Base-by-base conservation (phyloP, 2,329 filamentous ascomycete genomes). In the Botrytis elliptica region DNA sequence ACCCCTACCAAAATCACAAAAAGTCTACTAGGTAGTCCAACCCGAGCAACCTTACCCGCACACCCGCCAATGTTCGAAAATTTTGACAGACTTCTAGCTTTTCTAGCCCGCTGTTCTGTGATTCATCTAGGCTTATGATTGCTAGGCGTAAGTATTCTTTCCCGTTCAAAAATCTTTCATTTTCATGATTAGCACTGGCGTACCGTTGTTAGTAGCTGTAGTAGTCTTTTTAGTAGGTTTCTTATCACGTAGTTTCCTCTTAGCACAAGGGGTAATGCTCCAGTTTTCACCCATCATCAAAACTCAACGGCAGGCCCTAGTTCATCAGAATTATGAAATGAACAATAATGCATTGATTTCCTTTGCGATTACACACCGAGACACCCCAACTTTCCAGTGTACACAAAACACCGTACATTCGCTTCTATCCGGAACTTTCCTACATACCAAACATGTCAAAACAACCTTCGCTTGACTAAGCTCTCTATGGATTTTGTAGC, bases 51-150 rank as follows among this genome's bases (percentile, higher is more conserved):
- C 62, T 60, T 72, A 72, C 60, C 70, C 70, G 59, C 46, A 63
- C 40, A 52, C 46, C 70, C 70, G 70, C 70, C 44, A 38, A 66
- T n/a, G 57, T 62, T 60, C 42, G 40, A 72, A 68, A 68, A 67
- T 40, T 57, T 49, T 44, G 44, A 72, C 40, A 52, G 38, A 55
- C 62, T 67, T 72, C 46, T 67, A 67, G 64, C 33, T 46, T 67
- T 67, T 52, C 64, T 40, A 67, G 64, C 64, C 14, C 44, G 22
- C 33, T 36, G 44, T 55, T 42, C 16, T 57, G 42, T 14, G 38
- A 68, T 44, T 29, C 7, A 42, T 10, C 38, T 49, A 38, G 44
- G 44, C 25, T 29, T 20, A 42, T 40, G 42, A 33, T 57, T 57
- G 36, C 49, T 29, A 44, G 18, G 6, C 22, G 36, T 40, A 55